These are phyloP conservation scores for Arabis hirsuta DNA, from an alignment of 345 rosid species.

Conservation along the genomic window DNA sequence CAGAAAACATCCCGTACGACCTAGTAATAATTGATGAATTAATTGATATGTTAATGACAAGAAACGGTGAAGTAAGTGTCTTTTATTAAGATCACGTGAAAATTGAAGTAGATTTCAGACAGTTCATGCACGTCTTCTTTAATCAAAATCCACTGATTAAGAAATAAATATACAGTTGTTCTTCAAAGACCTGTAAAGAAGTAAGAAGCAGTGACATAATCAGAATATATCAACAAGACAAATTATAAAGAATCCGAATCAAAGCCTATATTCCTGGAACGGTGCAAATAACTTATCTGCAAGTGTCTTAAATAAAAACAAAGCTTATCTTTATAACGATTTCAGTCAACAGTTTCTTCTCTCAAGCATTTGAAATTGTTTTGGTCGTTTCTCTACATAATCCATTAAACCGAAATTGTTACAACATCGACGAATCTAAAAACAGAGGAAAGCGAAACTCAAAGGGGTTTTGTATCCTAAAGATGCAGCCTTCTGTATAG, in stretches of 20 bases:
- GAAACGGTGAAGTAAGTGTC: too few relatives aligned
- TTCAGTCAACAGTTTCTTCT: neutral
- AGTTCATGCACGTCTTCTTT: too few relatives aligned
- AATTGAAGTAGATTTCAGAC: too few relatives aligned
- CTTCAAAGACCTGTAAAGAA: neutral
- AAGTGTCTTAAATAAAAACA: neutral
- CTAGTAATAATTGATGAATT: too few relatives aligned
- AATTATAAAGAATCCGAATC: neutral
- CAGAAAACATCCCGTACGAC: too few relatives aligned
- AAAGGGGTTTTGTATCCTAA: conserved; percentile 30
- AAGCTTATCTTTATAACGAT: neutral
- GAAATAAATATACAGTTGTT: too few relatives aligned
- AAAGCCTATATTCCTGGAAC: neutral
- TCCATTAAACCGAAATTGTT: conserved; percentile 24
- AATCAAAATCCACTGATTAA: too few relatives aligned
- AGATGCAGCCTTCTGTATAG: conserved; percentile 31
- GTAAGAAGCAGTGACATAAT: neutral
- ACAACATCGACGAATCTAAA: conserved; percentile 31
- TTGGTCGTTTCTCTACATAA: conserved; percentile 30
- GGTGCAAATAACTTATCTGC: neutral
- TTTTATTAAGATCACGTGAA: too few relatives aligned
- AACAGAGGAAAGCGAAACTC: conserved; percentile 18
- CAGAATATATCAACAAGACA: neutral
- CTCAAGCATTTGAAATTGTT: conserved; percentile 27
- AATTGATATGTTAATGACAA: too few relatives aligned